Evolutionary conservation across 2,329 filamentous ascomycete species (phyloP), one percentile per base, ranked within the genome.

Genomic region (Pseudonectria foliicola): DNA sequence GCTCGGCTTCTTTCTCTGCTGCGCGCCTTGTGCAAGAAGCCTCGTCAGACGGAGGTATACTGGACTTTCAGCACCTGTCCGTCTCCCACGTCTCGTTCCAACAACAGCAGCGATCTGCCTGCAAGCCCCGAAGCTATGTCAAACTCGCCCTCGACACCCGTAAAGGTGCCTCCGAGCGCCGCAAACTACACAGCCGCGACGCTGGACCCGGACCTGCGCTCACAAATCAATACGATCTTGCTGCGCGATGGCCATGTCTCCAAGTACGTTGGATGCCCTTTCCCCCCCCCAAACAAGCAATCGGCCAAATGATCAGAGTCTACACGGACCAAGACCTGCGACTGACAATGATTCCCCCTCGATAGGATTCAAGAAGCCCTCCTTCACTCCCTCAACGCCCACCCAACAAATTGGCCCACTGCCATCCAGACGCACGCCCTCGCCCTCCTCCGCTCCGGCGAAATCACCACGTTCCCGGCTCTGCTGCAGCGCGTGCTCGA

Each of bases 401-500:
- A 79, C 59, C 56, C 64, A 4, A 62, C 69, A 44, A 77, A 82
- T 64, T 82, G 77, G 77, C 76, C 77, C 3, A 77, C 77, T 10
- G 50, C 62, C 31, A 63, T 82, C 43, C 74, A 80, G 49, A 58
- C 62, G 35, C 76, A 80, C 57, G 77, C 77, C 26, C 68, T 80
- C 24, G 46, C 66, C 13, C 71, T 81, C 45, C 69, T 81, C 15
- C 77, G 77, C 42, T 71, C 67, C 29, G 75, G 75, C 56, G 71
- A 80, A 42, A 67, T 70, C 31, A 68, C 66, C 14, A 77, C 70
- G 5, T 81, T 80, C 53, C 76, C 76, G 2, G 67, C 66, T n/a
- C 72, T 81, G 21, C 67, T 82, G 42, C 61, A 64, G 34, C 73
- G 72, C 40, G 71, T 82, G 13, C 63, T 82, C 47, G 73, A 79